phyloP scores from a whole-genome alignment of 164 flowering plant species.

The Paratinospora sagittata region DNA sequence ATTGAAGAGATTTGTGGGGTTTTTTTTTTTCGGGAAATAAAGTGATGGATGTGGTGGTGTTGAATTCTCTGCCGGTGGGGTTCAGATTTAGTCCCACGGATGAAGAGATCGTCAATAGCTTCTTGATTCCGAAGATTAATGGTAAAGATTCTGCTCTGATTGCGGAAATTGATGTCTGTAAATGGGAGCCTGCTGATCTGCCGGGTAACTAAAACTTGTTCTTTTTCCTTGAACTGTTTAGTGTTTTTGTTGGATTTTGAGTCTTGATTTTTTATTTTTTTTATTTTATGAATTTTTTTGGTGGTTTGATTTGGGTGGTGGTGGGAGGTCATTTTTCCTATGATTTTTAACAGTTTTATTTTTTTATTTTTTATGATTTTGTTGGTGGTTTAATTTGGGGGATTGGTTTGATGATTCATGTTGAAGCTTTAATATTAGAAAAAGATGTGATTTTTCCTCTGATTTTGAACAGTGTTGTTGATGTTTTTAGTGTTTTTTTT shows the following conservation, averaged over 20 bases:
- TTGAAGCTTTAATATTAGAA: not conserved
- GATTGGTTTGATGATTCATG: not conserved
- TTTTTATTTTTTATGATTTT: too few species aligned
- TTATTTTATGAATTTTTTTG: not conserved
- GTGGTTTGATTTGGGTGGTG: not conserved
- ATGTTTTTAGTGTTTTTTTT: too few species aligned
- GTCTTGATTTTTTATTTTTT: not conserved
- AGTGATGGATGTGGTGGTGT: constrained; percentile 4
- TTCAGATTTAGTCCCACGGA: constrained; percentile 66
- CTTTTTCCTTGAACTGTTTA: not conserved
- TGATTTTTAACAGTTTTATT: not conserved
- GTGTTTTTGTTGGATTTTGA: constrained; percentile 1
- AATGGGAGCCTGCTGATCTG: constrained; percentile 72
- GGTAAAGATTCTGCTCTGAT: constrained; percentile 52
- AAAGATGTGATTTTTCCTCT: not conserved
- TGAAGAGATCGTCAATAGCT: constrained; percentile 46
- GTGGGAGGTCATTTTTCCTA: not conserved
- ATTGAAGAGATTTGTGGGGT: not conserved
- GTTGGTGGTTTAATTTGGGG: too few species aligned
- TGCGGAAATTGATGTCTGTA: constrained; percentile 61
- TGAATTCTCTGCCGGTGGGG: constrained; percentile 11
- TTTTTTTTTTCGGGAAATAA: not conserved
- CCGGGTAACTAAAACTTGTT: constrained; percentile 32
- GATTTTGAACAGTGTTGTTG: too few species aligned
- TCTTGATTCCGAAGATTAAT: constrained; percentile 53